phyloP scores from a whole-genome alignment of 1,284 basidiomycete species.

The Malassezia brasiliensis region DNA sequence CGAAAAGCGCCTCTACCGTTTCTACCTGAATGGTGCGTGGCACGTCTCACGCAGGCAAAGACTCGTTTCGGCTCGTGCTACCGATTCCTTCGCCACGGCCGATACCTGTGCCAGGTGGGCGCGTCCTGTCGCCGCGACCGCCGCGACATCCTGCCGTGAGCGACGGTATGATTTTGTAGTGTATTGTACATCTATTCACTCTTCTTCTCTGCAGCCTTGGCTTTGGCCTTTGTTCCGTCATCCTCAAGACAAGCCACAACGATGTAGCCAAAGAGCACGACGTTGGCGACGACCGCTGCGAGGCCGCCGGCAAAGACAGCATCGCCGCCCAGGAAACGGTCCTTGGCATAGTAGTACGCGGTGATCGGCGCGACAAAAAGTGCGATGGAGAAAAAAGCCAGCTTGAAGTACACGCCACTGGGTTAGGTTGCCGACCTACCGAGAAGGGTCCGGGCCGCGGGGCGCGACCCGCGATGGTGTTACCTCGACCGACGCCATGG shows the following conservation, averaged over 20 bases:
- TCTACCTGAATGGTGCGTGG: constrained; percentile 72
- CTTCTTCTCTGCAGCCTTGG: constrained; percentile 4
- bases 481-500: constrained; percentile 2
- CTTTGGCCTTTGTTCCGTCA: constrained; percentile 9
- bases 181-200: constrained; percentile 4
- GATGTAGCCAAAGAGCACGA: constrained; percentile 42
- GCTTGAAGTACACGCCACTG: constrained; percentile 40
- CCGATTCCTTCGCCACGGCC: background rate
- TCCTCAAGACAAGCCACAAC: constrained; percentile 43
- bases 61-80: constrained; percentile 36
- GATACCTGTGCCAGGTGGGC: background rate
- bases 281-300: constrained; percentile 42
- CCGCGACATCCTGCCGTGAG: background rate
- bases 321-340: constrained; percentile 32
- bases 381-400: constrained; percentile 36
- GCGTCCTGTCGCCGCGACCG: background rate
- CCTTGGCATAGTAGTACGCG: constrained; percentile 38
- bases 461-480: constrained; percentile 15
- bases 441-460: constrained; percentile 11
- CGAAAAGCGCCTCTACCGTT: constrained; percentile 85
- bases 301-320: constrained; percentile 43
- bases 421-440: constrained; percentile 1
- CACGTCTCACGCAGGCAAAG: constrained; percentile 25
- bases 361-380: constrained; percentile 39
- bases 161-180: background rate